Conservation (phyloP, 371 early-diverging fungal species). For the Racocetra persica region DNA sequence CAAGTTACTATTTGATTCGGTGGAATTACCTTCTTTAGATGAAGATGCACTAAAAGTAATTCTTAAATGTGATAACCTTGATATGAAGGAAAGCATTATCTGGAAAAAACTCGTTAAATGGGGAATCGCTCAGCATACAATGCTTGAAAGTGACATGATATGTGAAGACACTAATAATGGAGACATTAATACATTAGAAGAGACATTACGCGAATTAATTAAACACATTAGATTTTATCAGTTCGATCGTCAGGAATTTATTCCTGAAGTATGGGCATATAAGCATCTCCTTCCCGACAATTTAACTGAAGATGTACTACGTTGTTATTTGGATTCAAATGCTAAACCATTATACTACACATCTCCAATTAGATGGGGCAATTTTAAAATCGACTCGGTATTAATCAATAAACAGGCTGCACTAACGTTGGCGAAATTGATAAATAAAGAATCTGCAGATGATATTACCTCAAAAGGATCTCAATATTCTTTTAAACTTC, state of each 20-base stretch:
- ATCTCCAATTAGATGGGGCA: background rate
- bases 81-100: slow-evolving; percentile 27
- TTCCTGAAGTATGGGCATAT: slow-evolving; percentile 8
- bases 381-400: background rate
- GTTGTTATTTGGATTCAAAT: background rate
- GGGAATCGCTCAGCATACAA: slow-evolving; percentile 17
- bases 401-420: background rate
- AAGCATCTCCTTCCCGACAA: background rate
- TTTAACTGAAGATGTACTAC: background rate
- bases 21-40: background rate
- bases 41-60: background rate
- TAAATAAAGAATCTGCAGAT: background rate
- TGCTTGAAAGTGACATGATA: background rate
- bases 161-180: background rate
- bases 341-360: background rate
- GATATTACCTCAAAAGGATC: background rate
- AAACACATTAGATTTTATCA: slow-evolving; percentile 12
- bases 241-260: background rate
- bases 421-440: background rate
- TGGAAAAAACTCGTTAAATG: slow-evolving; percentile 38
- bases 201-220: background rate
- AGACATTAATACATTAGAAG: background rate
- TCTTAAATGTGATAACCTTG: slow-evolving; percentile 6
- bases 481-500: background rate
- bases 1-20: slow-evolving; percentile 1